These are phyloP conservation scores for Colletotrichum eleusines DNA, from an alignment of 2,329 filamentous ascomycete species.

Conservation along the genomic window DNA sequence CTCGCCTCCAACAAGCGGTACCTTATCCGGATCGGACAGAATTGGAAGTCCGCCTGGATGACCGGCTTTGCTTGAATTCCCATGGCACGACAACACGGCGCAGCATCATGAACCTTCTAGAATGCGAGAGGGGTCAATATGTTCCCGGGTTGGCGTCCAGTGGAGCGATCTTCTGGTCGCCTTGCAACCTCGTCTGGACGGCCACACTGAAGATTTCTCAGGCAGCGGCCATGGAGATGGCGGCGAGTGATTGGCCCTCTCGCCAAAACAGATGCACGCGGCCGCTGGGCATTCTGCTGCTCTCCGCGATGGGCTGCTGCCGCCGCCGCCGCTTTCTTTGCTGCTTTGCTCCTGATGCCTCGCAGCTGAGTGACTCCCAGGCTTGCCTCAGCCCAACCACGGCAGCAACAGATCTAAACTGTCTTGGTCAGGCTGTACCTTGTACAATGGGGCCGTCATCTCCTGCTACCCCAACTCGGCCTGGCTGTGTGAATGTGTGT, in stretches of 20 bases:
- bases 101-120: conserved; percentile 24
- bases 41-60: conserved; percentile 21
- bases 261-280: conserved; percentile 38
- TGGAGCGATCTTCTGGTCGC: conserved; percentile 26
- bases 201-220: conserved; percentile 15
- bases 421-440: conserved; percentile 24
- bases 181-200: conserved; percentile 23
- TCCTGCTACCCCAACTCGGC: conserved; percentile 16
- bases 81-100: conserved; percentile 15
- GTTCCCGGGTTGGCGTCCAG: conserved; percentile 15
- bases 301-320: conserved; percentile 14
- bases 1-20: conserved; percentile 19
- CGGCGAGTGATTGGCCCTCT: conserved; percentile 32
- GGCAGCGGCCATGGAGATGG: conserved; percentile 12
- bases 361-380: neutral
- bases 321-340: conserved; percentile 5
- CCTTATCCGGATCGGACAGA: conserved; percentile 30
- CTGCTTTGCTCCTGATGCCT: conserved; percentile 16
- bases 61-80: conserved; percentile 11
- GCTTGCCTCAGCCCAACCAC: conserved; percentile 22
- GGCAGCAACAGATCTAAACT: conserved; percentile 26
- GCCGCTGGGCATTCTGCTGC: conserved; percentile 34
- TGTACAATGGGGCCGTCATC: conserved; percentile 32
- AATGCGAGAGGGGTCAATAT: conserved; percentile 28
- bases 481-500: conserved; percentile 29